Evolutionary conservation across 805 yeast genomes (phyloP).

Genomic region (Huiozyma naganishii): DNA sequence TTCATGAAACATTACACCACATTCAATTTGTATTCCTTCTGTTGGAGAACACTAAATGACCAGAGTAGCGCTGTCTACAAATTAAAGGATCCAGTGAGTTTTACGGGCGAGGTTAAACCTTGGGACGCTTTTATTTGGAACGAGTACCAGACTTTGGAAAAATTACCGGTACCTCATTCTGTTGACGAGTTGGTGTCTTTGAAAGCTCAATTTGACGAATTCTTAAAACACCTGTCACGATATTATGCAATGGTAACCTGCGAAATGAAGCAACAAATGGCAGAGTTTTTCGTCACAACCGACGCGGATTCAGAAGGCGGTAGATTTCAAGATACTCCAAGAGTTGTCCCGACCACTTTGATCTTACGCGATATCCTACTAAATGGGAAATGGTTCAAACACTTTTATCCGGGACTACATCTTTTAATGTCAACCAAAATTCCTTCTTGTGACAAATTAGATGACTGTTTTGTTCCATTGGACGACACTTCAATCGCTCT

Average conservation of each 20-base stretch:
- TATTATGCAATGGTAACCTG: slow-evolving; percentile 10
- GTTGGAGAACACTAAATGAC: slow-evolving; percentile 5
- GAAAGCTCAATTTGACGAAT: slow-evolving; percentile 12
- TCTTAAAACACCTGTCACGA: slow-evolving; percentile 9
- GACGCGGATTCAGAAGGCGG: not conserved
- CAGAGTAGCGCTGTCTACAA: not conserved
- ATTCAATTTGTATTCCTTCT: slow-evolving; percentile 11
- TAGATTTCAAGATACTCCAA: not conserved
- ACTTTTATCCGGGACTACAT: slow-evolving; percentile 14
- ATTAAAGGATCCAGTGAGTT: not conserved
- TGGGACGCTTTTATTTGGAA: slow-evolving; percentile 18
- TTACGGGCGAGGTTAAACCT: slow-evolving; percentile 4
- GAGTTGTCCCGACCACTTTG: not conserved
- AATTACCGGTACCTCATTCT: slow-evolving; percentile 3
- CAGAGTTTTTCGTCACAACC: not conserved
- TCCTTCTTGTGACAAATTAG: not conserved
- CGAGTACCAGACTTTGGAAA: slow-evolving; percentile 5
- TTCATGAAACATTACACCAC: slow-evolving; percentile 14
- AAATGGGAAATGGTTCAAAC: slow-evolving; percentile 7
- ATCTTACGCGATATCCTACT: slow-evolving; percentile 9
- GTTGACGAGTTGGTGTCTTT: slow-evolving; percentile 6
- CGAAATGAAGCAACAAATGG: slow-evolving; percentile 12
- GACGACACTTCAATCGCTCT: not conserved
- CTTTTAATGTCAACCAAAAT: slow-evolving; percentile 2
- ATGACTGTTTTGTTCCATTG: not conserved